Percentiles rank a stretch among this genome's conserved stretches.
Conservation (phyloP, 2,329 filamentous ascomycete genomes). For the Leptographium galeiforme region DNA sequence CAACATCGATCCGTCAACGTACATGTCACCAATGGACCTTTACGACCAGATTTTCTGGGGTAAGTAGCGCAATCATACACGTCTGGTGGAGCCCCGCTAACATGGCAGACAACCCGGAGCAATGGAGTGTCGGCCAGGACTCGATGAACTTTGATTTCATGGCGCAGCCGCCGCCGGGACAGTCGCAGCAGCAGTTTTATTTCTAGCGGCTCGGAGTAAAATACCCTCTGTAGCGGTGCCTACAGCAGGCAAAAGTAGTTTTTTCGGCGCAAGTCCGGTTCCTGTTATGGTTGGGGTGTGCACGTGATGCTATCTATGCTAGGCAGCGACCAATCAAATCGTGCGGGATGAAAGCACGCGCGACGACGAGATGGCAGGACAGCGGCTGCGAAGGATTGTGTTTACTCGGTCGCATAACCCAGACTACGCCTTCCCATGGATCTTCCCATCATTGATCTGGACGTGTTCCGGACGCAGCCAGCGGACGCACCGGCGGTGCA, state of each 20-base stretch:
- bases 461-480: conserved; percentile 36
- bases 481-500: conserved; percentile 28
- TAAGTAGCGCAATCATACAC: conserved; percentile 20
- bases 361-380: neutral
- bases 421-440: no score
- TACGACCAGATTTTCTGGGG: conserved; percentile 58
- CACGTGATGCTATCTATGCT: neutral
- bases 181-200: conserved; percentile 42
- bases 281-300: neutral
- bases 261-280: no score
- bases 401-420: no score
- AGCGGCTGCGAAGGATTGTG: neutral
- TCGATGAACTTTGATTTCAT: conserved; percentile 48
- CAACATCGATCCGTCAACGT: conserved; percentile 39
- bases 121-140: conserved; percentile 43
- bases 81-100: conserved; percentile 1
- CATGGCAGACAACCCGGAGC: conserved; percentile 42
- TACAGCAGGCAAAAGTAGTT: neutral
- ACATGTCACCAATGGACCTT: conserved; percentile 54
- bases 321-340: neutral
- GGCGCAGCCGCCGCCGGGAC: conserved; percentile 44
- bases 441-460: conserved; percentile 45
- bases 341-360: neutral
- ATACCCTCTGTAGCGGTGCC: no score
- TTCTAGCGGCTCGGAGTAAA: conserved; percentile 23